phyloP scores from a whole-genome alignment of 345 rosid genomes.

The Turritis glabra region DNA sequence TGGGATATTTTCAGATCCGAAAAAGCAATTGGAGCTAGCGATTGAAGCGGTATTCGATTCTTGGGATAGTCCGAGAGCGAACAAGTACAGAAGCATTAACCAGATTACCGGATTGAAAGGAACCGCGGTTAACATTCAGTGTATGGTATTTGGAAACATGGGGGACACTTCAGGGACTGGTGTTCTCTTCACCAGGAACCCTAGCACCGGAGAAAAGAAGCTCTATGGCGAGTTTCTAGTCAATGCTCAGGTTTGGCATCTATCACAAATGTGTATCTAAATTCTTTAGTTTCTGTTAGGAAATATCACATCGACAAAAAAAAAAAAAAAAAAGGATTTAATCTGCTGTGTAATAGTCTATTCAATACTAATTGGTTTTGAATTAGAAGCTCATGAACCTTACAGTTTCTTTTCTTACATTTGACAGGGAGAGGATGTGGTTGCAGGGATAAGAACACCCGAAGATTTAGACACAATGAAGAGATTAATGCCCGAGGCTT shows the following conservation, averaged over 20 bases:
- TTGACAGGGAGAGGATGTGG: constrained; percentile 90
- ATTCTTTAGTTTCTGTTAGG: no score
- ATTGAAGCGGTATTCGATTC: constrained; percentile 86
- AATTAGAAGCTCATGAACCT: neutral
- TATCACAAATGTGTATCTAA: no score
- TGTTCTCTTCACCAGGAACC: constrained; percentile 92
- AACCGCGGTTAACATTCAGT: constrained; percentile 90
- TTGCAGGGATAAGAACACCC: constrained; percentile 95
- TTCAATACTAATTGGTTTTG: neutral
- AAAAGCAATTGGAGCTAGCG: constrained; percentile 63
- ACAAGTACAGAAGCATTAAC: constrained; percentile 82
- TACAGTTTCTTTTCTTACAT: neutral
- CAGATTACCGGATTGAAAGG: constrained; percentile 87
- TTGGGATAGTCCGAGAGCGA: constrained; percentile 92
- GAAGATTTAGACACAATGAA: constrained; percentile 81
- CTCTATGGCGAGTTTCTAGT: constrained; percentile 90
- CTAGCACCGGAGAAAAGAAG: constrained; percentile 88
- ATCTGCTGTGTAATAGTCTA: no score
- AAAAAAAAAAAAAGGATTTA: no score
- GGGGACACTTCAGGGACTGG: constrained; percentile 94
- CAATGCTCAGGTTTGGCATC: constrained; percentile 78
- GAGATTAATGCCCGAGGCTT: constrained; percentile 74
- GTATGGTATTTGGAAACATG: constrained; percentile 98
- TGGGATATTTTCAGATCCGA: constrained; percentile 57
- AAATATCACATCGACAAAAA: no score